These are phyloP conservation scores for Colletotrichum zoysiae DNA, from an alignment of 2,329 filamentous ascomycete genomes.

Conservation along the genomic window DNA sequence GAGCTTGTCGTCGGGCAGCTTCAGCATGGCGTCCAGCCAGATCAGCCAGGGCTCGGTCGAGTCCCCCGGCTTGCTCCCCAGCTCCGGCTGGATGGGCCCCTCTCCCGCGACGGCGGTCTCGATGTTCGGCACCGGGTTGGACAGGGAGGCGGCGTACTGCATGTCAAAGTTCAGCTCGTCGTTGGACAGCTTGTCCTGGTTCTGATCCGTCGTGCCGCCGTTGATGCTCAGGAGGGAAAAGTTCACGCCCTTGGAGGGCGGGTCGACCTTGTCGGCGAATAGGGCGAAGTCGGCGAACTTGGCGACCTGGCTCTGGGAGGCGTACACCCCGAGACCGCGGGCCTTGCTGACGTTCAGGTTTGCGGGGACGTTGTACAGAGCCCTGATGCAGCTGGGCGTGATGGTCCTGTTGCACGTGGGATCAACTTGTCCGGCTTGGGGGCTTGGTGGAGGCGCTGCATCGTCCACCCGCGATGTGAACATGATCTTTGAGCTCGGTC, in stretches of 20 bases:
- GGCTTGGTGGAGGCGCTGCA: background rate
- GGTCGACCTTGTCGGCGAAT: slow-evolving; percentile 68
- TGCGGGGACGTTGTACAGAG: slow-evolving; percentile 58
- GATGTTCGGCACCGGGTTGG: slow-evolving; percentile 51
- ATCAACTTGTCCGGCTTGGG: slow-evolving; percentile 22
- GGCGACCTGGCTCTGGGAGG: slow-evolving; percentile 63
- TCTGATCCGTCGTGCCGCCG: slow-evolving; percentile 58
- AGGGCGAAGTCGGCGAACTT: slow-evolving; percentile 66
- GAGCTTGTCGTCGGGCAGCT: slow-evolving; percentile 64
- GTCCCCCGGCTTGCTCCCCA: slow-evolving; percentile 17
- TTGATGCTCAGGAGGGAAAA: slow-evolving; percentile 71
- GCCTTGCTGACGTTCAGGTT: slow-evolving; percentile 52
- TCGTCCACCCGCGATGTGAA: background rate
- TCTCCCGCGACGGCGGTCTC: slow-evolving; percentile 51
- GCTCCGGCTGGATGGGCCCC: slow-evolving; percentile 41
- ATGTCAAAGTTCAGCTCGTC: slow-evolving; percentile 55
- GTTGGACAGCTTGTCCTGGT: slow-evolving; percentile 53
- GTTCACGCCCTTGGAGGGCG: slow-evolving; percentile 62
- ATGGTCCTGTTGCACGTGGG: slow-evolving; percentile 53
- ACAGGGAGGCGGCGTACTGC: slow-evolving; percentile 52
- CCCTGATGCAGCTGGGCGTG: slow-evolving; percentile 59
- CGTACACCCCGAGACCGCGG: slow-evolving; percentile 27
- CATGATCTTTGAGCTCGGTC: background rate
- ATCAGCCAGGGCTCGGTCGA: slow-evolving; percentile 76
- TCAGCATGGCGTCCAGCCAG: slow-evolving; percentile 71